phyloP scores from a whole-genome alignment of 2,329 filamentous ascomycete genomes.

The Penicillium sp. region DNA sequence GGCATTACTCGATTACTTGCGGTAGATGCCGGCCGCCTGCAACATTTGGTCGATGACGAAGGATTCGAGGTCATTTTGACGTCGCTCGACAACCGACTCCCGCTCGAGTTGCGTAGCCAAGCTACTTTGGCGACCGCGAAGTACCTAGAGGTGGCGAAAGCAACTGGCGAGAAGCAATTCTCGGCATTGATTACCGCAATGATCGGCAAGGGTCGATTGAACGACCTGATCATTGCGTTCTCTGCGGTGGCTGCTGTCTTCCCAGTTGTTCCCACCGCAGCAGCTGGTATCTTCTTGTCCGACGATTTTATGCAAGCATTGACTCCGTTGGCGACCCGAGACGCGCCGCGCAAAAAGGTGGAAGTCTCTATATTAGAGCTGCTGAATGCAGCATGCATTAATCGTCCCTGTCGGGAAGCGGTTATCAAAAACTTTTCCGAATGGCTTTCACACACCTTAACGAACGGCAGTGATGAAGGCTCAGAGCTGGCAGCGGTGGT shows the following conservation, averaged over 20 bases:
- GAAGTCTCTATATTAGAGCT: conserved; percentile 87
- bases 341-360: conserved; percentile 83
- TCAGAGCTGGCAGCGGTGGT: conserved; percentile 70
- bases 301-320: conserved; percentile 84
- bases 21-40: conserved; percentile 58
- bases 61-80: conserved; percentile 84
- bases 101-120: conserved; percentile 75
- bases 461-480: conserved; percentile 67
- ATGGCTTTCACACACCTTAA: conserved; percentile 85
- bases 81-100: conserved; percentile 82
- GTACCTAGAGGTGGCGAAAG: conserved; percentile 77
- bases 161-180: conserved; percentile 73
- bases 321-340: conserved; percentile 75
- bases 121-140: conserved; percentile 82
- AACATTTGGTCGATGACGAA: conserved; percentile 65
- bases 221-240: conserved; percentile 89
- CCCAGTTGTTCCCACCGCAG: conserved; percentile 78
- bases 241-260: conserved; percentile 91
- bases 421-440: conserved; percentile 83
- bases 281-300: conserved; percentile 79
- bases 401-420: conserved; percentile 78
- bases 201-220: conserved; percentile 75
- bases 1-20: conserved; percentile 65
- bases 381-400: conserved; percentile 89
- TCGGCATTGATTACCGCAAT: conserved; percentile 75